Conservation (phyloP, 2,329 filamentous ascomycete genomes). For the Chaetoscypha palmicola region DNA sequence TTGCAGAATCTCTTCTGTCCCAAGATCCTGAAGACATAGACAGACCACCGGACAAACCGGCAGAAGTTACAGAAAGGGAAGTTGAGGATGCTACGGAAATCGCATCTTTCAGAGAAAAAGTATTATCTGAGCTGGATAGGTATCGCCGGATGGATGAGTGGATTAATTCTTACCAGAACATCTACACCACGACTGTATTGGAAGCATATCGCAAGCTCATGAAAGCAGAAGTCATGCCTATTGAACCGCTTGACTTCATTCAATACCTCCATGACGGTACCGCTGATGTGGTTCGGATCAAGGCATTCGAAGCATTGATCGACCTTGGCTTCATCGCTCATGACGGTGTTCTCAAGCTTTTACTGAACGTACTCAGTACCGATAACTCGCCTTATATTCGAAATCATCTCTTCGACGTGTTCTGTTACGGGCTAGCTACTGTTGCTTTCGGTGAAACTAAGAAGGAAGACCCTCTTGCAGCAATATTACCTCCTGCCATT, state of each 20-base stretch:
- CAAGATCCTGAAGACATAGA: conserved; percentile 30
- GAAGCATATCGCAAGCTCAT: conserved; percentile 56
- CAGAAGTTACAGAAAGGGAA: conserved; percentile 20
- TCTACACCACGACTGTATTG: conserved; percentile 56
- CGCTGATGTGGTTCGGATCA: conserved; percentile 55
- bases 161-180: conserved; percentile 60
- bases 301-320: conserved; percentile 56
- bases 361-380: conserved; percentile 52
- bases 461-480: conserved; percentile 17
- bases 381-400: conserved; percentile 59
- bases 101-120: conserved; percentile 34
- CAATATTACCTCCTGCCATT: conserved; percentile 11
- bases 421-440: conserved; percentile 53
- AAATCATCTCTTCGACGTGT: conserved; percentile 50
- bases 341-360: conserved; percentile 46
- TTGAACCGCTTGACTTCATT: conserved; percentile 48
- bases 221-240: conserved; percentile 55
- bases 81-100: conserved; percentile 39
- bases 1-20: conserved; percentile 50
- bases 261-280: conserved; percentile 61
- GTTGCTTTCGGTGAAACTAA: conserved; percentile 56
- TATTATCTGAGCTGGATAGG: conserved; percentile 58
- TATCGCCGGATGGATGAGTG: conserved; percentile 63
- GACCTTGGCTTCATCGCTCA: conserved; percentile 56
- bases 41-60: not conserved